These are phyloP conservation scores for Rhodocollybia butyracea DNA, from an alignment of 768 basidiomycete genomes.

Conservation along the genomic window DNA sequence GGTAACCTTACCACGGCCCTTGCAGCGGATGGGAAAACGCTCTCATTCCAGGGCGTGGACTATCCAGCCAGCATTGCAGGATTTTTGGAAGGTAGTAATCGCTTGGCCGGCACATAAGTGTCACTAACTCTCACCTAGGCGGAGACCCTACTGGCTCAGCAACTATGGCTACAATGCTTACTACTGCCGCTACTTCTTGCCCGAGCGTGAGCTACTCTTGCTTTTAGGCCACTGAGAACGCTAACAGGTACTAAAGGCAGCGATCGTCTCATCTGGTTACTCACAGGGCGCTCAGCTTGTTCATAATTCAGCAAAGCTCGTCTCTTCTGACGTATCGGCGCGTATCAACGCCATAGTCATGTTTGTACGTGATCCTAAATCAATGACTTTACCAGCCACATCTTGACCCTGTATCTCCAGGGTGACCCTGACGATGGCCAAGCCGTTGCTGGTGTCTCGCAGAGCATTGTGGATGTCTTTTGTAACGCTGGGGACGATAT, in stretches of 20 bases:
- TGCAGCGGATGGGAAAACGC: slow-evolving; percentile 8
- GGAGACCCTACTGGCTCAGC: slow-evolving; percentile 15
- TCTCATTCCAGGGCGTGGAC: slow-evolving; percentile 18
- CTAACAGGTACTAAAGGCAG: slow-evolving; percentile 2
- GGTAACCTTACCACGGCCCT: slow-evolving; percentile 13
- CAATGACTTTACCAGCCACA: neutral
- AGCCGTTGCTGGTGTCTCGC: slow-evolving; percentile 24
- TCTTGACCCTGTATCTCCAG: neutral
- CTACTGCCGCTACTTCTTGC: slow-evolving; percentile 14
- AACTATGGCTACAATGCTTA: slow-evolving; percentile 13
- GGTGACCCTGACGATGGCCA: slow-evolving; percentile 32
- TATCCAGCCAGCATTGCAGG: slow-evolving; percentile 16
- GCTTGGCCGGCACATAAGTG: too few relatives aligned
- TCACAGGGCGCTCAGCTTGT: slow-evolving; percentile 29
- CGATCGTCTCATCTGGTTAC: slow-evolving; percentile 24
- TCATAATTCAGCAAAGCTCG: slow-evolving; percentile 31
- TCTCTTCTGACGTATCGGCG: slow-evolving; percentile 24
- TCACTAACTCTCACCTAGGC: too few relatives aligned
- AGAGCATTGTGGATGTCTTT: slow-evolving; percentile 23
- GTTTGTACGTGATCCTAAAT: slow-evolving; percentile 14
- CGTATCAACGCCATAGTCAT: slow-evolving; percentile 30
- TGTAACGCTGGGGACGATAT: slow-evolving; percentile 30
- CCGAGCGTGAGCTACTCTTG: slow-evolving; percentile 15
- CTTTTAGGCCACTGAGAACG: neutral
- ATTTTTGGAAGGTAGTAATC: slow-evolving; percentile 17